Evolutionary conservation across 208 protist genomes (phyloP).

Genomic region (Acanthamoeba sp.): DNA sequence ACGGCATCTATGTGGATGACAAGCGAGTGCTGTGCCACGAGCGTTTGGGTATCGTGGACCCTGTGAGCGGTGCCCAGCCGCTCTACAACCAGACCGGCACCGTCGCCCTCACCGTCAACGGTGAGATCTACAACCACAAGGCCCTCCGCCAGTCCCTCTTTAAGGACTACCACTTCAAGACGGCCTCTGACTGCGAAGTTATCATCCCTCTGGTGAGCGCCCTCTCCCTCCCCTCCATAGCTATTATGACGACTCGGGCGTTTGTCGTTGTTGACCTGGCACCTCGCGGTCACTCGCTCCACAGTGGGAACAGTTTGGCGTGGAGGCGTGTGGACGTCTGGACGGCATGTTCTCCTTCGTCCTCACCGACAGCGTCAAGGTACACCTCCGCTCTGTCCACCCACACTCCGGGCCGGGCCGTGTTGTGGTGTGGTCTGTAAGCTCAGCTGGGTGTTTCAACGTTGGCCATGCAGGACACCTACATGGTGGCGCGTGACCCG

Average conservation of each 20-base stretch:
- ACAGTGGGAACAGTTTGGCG: slow-evolving; percentile 86
- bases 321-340: slow-evolving; percentile 82
- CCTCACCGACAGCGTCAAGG: slow-evolving; percentile 84
- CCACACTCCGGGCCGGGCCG: neutral
- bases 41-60: slow-evolving; percentile 90
- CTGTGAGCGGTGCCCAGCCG: slow-evolving; percentile 89
- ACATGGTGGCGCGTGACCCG: slow-evolving; percentile 91
- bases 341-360: slow-evolving; percentile 91
- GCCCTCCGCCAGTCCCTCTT: slow-evolving; percentile 79
- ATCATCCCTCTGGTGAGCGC: slow-evolving; percentile 79
- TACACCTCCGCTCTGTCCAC: no score
- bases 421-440: neutral
- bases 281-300: neutral
- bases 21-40: slow-evolving; percentile 87
- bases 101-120: slow-evolving; percentile 90
- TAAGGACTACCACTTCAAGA: slow-evolving; percentile 87
- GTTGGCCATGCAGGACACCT: slow-evolving; percentile 58
- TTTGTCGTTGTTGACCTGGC: neutral
- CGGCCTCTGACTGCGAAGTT: slow-evolving; percentile 93
- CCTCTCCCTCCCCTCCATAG: neutral
- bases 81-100: slow-evolving; percentile 79
- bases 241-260: no score
- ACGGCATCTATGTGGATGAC: slow-evolving; percentile 83
- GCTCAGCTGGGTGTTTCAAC: neutral
- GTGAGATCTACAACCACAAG: slow-evolving; percentile 95